Evolutionary conservation across 352 stramenopile species (phyloP).

Genomic region (Globisporangium perplexum): DNA sequence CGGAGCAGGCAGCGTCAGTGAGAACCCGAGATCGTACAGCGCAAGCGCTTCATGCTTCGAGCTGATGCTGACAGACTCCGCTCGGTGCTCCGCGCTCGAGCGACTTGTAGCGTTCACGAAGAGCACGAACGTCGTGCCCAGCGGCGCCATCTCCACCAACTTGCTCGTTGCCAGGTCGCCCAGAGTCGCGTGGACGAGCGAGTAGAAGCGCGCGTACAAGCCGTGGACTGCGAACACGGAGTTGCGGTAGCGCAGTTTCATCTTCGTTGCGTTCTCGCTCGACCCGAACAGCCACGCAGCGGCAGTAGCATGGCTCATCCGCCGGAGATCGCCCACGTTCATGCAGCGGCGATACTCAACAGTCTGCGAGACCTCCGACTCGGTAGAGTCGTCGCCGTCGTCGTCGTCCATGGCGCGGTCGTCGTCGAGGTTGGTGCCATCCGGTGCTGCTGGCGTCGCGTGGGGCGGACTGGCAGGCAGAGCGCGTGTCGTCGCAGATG

Average conservation of each 20-base stretch:
- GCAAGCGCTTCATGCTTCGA: background rate
- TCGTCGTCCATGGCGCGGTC: background rate
- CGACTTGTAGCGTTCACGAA: background rate
- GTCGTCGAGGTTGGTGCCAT: no score
- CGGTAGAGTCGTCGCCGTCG: background rate
- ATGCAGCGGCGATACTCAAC: background rate
- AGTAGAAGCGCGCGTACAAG: constrained; percentile 24
- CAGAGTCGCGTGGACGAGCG: constrained; percentile 23
- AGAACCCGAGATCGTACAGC: constrained; percentile 5
- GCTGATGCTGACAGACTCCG: background rate
- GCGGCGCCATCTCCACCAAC: constrained; percentile 18
- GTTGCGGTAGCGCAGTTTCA: constrained; percentile 22
- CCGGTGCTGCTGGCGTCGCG: background rate
- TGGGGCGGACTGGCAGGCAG: background rate
- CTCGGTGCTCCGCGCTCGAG: background rate
- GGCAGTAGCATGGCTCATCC: background rate
- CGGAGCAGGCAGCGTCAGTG: constrained; percentile 24
- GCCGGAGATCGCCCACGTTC: background rate
- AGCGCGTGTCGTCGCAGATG: background rate
- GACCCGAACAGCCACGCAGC: constrained; percentile 28
- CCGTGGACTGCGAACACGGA: constrained; percentile 16
- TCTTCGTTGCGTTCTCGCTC: constrained; percentile 10
- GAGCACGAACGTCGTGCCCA: constrained; percentile 8
- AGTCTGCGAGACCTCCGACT: background rate
- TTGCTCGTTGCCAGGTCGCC: constrained; percentile 17